Base-by-base conservation (phyloP, 1,284 basidiomycete species). In the Naganishia cerealis region DNA sequence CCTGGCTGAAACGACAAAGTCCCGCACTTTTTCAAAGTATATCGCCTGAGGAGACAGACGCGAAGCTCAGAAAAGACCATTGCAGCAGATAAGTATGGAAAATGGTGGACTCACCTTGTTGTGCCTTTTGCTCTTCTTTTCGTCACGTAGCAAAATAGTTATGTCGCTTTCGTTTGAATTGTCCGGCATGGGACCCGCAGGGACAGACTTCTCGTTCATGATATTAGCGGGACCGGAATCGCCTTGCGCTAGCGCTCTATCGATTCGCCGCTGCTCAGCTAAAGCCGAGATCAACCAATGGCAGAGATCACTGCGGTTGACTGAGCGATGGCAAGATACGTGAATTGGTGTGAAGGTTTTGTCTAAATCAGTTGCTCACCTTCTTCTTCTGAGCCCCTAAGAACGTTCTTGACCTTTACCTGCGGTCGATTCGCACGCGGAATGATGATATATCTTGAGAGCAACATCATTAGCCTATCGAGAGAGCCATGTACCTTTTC, bases 261-360 rank as follows among this genome's bases (percentile, higher is more conserved):
- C 81, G 39, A 80, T 75, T 7, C 78, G 74, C 0, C 79, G 73
- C 70, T 82, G 81, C 39, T 81, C 78, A n/a, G 73, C 69, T 13
- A 81, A 77, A 3, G 73, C 75, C 38, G 71, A 67, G 9, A 76
- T 73, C 15, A 82, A 75, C 67, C 77, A 76, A 5, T 68, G 66
- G 56, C 74, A 72, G 5, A 82, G 74, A 36, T 81, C 79, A 24
- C 73, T 72, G 15, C 79, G 78, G 16, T 74, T 72, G 2, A 81
- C 79, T 81, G 57, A 0, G 26, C 6, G 13, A 0, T 38, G 55
- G 24, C 48, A 50, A 24, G 21, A 24, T 21, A 50, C 7, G 21
- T 50, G 10, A 50, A 8, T 7, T n/a, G 46, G 10, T 50, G 21
- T 16, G 26, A 5, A 26, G 10, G 52, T 43, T n/a, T 46, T 38